These are phyloP conservation scores for Trichoderma harzianum DNA, from an alignment of 2,329 filamentous ascomycete species.

Conservation along the genomic window DNA sequence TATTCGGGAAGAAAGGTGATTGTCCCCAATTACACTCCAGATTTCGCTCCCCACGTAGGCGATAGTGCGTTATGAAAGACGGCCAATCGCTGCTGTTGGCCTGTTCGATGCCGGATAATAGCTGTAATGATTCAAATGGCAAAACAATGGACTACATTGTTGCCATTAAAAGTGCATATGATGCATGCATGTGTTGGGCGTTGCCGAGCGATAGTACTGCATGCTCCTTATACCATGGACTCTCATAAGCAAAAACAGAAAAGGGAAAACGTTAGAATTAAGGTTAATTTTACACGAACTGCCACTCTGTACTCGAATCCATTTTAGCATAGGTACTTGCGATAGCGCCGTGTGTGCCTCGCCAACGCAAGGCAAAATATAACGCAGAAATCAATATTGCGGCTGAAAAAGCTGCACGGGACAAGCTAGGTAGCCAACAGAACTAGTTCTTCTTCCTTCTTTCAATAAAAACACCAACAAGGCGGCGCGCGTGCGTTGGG, in stretches of 20 bases:
- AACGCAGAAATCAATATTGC: constrained; percentile 9
- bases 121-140: not conserved
- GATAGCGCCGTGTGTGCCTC: not conserved
- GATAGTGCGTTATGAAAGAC: not conserved
- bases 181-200: not conserved
- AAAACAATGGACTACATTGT: not conserved
- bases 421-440: not conserved
- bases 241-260: not conserved
- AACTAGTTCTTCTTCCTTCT: not conserved
- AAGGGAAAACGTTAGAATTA: not conserved
- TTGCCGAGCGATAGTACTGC: not conserved
- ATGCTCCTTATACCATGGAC: not conserved
- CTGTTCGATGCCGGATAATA: not conserved
- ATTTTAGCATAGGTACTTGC: not conserved
- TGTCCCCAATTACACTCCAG: not conserved
- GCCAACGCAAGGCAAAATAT: not conserved
- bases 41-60: not conserved
- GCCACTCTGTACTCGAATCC: no score
- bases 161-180: not conserved
- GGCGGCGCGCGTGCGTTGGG: not conserved
- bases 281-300: not conserved
- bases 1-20: not conserved
- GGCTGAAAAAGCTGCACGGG: constrained; percentile 18
- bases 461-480: not conserved
- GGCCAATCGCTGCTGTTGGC: not conserved